Evolutionary conservation across 2,329 filamentous ascomycete genomes (phyloP), one percentile per base, ranked within the genome.

Genomic region (Ceratocystis eucalypticola): DNA sequence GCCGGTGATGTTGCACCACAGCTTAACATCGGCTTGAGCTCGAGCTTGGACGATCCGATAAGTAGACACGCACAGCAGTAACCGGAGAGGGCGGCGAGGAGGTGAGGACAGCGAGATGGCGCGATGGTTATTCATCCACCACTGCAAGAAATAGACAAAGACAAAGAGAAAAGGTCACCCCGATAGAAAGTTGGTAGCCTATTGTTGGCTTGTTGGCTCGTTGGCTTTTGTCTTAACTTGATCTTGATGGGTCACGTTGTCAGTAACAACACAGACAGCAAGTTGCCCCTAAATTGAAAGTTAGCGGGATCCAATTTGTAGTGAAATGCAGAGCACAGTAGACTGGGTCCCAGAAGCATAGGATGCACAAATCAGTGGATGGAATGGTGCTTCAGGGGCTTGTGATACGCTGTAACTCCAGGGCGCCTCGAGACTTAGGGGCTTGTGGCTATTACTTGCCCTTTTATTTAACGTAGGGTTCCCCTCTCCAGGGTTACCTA

Each of bases 211-310:
- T 41, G 10, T 41, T 12, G 37, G 10, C 8, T 41, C 1, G 37
- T 41, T 41, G 48, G 48, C 48, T 53, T 53, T 5, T 10, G 20
- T 25, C 20, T 48, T 6, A 8, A 41, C 3, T 15, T 41, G 37
- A 15, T 41, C 3, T 50, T 50, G 48, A 20, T 20, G n/a, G 55
- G 55, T 59, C 55, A 59, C 55, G 55, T 59, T 59, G 55, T 59
- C 55, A 59, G 25, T 59, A 53, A 25, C 22, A 20, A 17, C 12
- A n/a, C 5, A 7, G 25, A 25, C 25, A 5, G 50, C 8, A 33
- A 6, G 10, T 12, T 2, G 28, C 25, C 55, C 55, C 55, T 59
- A 59, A 59, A 37, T 37, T 0, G 15, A 37, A 10, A n/a, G 22
- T 25, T n/a, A 53, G 17, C 22, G 48, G 17, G 48, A 8, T 8